Evolutionary conservation across 129 eudicot species (phyloP).

Genomic region (Tanacetum coccineum): DNA sequence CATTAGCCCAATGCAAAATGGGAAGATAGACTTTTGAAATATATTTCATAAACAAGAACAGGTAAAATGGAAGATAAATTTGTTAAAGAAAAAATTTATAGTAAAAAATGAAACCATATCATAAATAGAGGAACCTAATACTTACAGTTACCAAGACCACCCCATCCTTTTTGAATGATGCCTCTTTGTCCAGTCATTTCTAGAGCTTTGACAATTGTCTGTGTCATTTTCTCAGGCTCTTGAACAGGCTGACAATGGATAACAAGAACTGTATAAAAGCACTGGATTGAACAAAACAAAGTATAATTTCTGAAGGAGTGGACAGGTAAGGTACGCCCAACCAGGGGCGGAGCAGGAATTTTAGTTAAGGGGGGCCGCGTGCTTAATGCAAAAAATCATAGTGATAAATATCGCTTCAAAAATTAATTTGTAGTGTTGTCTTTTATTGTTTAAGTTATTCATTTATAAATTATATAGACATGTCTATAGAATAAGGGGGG

Average conservation of each 20-base stretch:
- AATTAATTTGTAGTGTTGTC: too few species aligned
- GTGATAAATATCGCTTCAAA: too few species aligned
- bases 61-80: background rate
- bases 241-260: slow-evolving; percentile 76
- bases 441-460: too few species aligned
- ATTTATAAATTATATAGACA: too few species aligned
- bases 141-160: slow-evolving; percentile 65
- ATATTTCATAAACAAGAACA: slow-evolving; percentile 4
- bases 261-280: background rate
- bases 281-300: background rate
- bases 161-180: slow-evolving; percentile 46
- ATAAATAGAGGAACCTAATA: slow-evolving; percentile 14
- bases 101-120: background rate
- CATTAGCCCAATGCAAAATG: too few species aligned
- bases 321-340: background rate
- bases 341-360: too few species aligned
- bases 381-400: too few species aligned
- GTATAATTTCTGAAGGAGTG: background rate
- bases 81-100: slow-evolving; percentile 6
- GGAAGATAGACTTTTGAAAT: too few species aligned
- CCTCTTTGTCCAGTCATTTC: slow-evolving; percentile 45
- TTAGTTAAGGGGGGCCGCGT: too few species aligned
- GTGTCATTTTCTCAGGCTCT: slow-evolving; percentile 91
- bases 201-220: slow-evolving; percentile 75
- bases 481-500: too few species aligned